Percentiles rank a stretch among this genome's conserved stretches.
Evolutionary conservation across 306 rosid species (phyloP).

Genomic region (Vachellia pachyceras): DNA sequence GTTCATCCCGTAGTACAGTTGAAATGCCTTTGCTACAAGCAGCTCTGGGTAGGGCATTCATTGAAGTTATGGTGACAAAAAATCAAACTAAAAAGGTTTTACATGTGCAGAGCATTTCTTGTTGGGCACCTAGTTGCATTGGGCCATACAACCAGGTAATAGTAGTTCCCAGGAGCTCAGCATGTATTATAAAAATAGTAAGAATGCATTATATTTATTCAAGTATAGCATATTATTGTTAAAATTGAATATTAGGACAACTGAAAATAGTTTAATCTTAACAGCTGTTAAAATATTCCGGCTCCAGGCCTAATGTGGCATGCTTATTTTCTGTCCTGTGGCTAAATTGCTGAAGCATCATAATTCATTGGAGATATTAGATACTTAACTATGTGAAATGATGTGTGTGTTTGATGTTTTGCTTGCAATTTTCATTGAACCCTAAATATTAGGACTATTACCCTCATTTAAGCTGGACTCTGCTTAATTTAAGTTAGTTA

Average conservation of each 20-base stretch:
- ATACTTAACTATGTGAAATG: neutral
- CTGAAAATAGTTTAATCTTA: constrained; percentile 32
- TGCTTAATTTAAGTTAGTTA: neutral
- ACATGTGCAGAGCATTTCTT: constrained; percentile 93
- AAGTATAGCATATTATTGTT: constrained; percentile 18
- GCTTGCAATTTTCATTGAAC: constrained; percentile 1
- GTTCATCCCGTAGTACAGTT: constrained; percentile 95
- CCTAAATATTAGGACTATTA: constrained; percentile 4
- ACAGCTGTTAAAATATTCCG: neutral
- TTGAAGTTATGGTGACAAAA: constrained; percentile 83
- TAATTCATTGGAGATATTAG: neutral
- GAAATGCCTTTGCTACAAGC: constrained; percentile 75
- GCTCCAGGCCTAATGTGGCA: neutral
- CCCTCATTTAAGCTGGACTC: constrained; percentile 5
- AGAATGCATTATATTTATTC: constrained; percentile 21
- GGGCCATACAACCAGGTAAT: constrained; percentile 98
- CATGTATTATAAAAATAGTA: constrained; percentile 21
- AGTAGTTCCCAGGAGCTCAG: neutral
- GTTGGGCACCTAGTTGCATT: constrained; percentile 99
- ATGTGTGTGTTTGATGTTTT: neutral
- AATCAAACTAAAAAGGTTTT: constrained; percentile 80
- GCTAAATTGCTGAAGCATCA: constrained; percentile 5
- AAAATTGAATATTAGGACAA: constrained; percentile 15
- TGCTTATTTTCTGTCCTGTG: neutral
- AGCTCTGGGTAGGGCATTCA: constrained; percentile 72